Evolutionary conservation across 352 stramenopile species (phyloP).

Genomic region (Phytophthora pseudosyringae): DNA sequence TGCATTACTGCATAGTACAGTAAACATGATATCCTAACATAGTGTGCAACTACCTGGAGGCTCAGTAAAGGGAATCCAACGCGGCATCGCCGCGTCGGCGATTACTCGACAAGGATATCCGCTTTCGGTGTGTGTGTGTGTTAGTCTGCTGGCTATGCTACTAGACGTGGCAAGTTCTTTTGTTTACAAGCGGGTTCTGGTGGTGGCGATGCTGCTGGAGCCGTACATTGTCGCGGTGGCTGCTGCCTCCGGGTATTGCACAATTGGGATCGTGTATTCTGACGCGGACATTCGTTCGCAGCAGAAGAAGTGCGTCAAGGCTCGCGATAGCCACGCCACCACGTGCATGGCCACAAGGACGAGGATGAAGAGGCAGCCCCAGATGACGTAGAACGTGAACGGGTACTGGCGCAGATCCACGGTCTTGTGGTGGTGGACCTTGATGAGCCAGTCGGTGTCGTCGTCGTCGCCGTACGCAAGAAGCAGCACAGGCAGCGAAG

Average conservation of each 20-base stretch:
- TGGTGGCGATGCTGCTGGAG: conserved; percentile 17
- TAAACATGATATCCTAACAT: conserved; percentile 27
- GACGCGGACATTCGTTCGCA: conserved; percentile 66
- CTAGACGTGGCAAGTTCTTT: background rate
- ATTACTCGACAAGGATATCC: background rate
- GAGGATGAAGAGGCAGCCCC: conserved; percentile 58
- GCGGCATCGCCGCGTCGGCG: conserved; percentile 3
- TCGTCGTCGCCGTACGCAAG: conserved; percentile 25
- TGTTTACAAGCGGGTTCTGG: conserved; percentile 8
- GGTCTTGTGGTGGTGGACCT: conserved; percentile 33
- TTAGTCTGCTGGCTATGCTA: background rate
- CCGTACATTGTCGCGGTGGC: conserved; percentile 24
- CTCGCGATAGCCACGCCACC: conserved; percentile 49
- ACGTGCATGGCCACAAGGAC: conserved; percentile 61
- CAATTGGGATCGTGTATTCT: conserved; percentile 47
- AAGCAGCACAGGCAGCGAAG: conserved; percentile 38
- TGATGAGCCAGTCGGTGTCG: conserved; percentile 27
- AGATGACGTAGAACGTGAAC: conserved; percentile 47
- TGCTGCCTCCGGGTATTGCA: conserved; percentile 33
- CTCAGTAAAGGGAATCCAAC: too few species aligned
- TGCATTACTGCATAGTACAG: too few species aligned
- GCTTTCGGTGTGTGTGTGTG: background rate
- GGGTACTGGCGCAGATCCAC: conserved; percentile 46
- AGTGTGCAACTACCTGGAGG: background rate
- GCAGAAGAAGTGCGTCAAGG: conserved; percentile 69